Evolutionary conservation across 2,329 filamentous ascomycete species (phyloP), one percentile per base, ranked within the genome.

Genomic region (Passalora sequoiae): DNA sequence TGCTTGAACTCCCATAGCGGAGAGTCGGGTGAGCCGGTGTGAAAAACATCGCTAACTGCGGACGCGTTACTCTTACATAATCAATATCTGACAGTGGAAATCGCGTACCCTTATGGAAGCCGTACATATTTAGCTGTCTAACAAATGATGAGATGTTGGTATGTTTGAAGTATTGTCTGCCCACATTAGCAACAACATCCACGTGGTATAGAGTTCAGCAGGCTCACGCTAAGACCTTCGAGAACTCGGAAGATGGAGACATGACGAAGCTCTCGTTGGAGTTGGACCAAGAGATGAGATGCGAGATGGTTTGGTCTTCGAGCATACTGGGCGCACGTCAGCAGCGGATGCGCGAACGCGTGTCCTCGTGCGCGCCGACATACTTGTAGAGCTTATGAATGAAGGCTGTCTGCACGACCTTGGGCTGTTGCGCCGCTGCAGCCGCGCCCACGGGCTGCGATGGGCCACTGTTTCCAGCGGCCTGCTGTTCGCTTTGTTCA

Each of bases 331-430:
- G 24, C 15, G 30, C 9, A 24, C 27, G 60, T 69, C 56, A 70
- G 67, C 50, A 40, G 19, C n/a, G 40, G 33, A 13, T 7, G 13
- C 13, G 4, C 4, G 17, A 20, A 24, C 27, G 21, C n/a, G 13
- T 12, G 13, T 16, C 10, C 12, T 13, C 9, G 8, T 6, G 9
- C 8, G 28, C 12, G 20, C 25, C 6, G 28, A 63, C 83, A 62
- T 75, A 96, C 89, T 94, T 96, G 75, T 97, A 98, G 25, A 98
- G 79, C 68, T 98, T 98, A 68, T 98, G 92, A 54, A 98, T 97
- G 61, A 98, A 98, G 16, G 92, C 92, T 8, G 92, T 97, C 70
- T 98, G 92, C 12, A 97, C 89, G 32, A 96, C 91, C 69, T 98
- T 98, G 47, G 92, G 89, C 63, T 95, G 89, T 62, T 94, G 88